phyloP scores from a whole-genome alignment of 78 protist species.

The Planoprotostelium fungivorum region DNA sequence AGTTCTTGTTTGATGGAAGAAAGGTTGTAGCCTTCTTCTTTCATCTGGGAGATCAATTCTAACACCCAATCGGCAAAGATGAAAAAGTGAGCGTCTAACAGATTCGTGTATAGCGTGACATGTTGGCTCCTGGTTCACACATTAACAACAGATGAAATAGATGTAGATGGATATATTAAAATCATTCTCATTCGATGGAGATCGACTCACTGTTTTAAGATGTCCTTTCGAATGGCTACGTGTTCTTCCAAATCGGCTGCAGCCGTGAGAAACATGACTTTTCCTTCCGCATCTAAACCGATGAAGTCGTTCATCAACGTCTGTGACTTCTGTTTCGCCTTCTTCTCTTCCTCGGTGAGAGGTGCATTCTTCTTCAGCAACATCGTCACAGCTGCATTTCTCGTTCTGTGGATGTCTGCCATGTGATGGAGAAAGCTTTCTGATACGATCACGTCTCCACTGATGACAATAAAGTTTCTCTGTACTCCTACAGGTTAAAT shows the following conservation, averaged over 20 bases:
- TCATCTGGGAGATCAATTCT: conserved; percentile 28
- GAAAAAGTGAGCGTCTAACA: conserved; percentile 76
- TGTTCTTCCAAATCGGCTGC: conserved; percentile 71
- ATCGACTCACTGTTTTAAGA: conserved; percentile 45
- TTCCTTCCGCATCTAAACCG: conserved; percentile 32
- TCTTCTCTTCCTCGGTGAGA: conserved; percentile 11
- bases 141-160: too few species aligned
- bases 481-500: neutral
- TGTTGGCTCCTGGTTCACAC: too few species aligned
- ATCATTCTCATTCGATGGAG: too few species aligned
- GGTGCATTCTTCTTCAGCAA: conserved; percentile 33
- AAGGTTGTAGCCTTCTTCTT: neutral
- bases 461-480: conserved; percentile 60
- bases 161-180: too few species aligned
- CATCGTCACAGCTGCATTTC: conserved; percentile 59
- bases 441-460: conserved; percentile 66
- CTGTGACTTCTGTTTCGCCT: neutral
- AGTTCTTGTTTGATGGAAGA: conserved; percentile 27
- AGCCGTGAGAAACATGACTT: conserved; percentile 32
- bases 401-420: conserved; percentile 65
- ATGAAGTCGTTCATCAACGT: conserved; percentile 32
- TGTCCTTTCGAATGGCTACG: conserved; percentile 5
- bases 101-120: conserved; percentile 28
- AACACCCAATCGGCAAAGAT: conserved; percentile 70
- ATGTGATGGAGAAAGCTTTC: conserved; percentile 54